phyloP scores from a whole-genome alignment of 164 flowering plant species.

The Aristolochia contorta region DNA sequence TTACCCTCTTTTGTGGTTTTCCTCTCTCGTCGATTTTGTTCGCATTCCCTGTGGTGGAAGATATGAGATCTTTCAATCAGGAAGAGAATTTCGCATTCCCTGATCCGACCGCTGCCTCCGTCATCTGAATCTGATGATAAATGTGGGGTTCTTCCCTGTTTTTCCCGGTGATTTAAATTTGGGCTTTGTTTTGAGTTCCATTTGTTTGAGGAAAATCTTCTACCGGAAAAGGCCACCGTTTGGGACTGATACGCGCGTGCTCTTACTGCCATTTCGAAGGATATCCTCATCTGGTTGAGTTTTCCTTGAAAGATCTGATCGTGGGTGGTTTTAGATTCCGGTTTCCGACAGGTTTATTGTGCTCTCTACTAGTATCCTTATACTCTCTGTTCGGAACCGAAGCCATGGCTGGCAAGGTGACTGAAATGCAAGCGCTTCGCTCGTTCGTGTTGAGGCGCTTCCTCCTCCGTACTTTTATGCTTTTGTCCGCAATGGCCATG shows the following conservation, averaged over 20 bases:
- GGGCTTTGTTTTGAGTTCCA: too few relatives aligned
- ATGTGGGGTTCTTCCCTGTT: too few relatives aligned
- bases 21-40: conserved; percentile 6
- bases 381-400: background rate
- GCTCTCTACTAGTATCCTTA: too few relatives aligned
- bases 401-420: conserved; percentile 31
- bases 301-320: background rate
- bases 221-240: too few relatives aligned
- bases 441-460: conserved; percentile 44
- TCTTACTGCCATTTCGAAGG: background rate
- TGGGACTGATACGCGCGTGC: background rate
- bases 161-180: too few relatives aligned
- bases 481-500: conserved; percentile 34
- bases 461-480: conserved; percentile 35
- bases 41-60: background rate
- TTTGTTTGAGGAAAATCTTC: too few relatives aligned
- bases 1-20: background rate
- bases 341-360: too few relatives aligned
- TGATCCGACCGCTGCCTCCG: too few relatives aligned
- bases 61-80: too few relatives aligned
- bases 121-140: too few relatives aligned
- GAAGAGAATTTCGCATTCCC: too few relatives aligned
- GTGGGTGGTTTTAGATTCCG: background rate
- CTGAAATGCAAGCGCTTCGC: conserved; percentile 40
- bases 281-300: background rate